Conservation (phyloP, 768 basidiomycete genomes). For the Pholiota microspora region DNA sequence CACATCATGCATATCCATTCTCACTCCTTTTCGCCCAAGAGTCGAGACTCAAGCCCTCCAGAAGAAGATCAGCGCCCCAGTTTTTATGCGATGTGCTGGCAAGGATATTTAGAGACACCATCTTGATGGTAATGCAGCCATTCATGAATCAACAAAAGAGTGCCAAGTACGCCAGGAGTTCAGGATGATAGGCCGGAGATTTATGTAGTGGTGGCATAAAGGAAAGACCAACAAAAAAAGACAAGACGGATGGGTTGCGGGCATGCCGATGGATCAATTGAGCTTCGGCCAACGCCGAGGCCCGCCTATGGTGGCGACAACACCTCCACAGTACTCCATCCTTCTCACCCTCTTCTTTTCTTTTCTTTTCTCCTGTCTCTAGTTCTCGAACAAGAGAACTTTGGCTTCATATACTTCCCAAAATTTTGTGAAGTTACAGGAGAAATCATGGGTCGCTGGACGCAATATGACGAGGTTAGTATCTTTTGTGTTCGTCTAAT, state of each 20-base stretch:
- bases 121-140: not conserved
- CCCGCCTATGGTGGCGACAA: not conserved
- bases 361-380: not conserved
- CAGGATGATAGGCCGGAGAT: not conserved
- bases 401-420: not conserved
- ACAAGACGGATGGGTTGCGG: not conserved
- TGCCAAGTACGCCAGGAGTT: no score
- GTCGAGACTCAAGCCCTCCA: not conserved
- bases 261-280: conserved; percentile 5
- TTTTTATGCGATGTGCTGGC: not conserved
- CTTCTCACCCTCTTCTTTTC: not conserved
- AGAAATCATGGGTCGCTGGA: conserved; percentile 31
- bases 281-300: not conserved
- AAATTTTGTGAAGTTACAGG: not conserved
- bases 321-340: not conserved
- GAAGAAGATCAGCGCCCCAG: not conserved
- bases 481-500: not conserved
- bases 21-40: not conserved
- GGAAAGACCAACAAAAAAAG: not conserved
- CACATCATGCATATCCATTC: not conserved
- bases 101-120: not conserved
- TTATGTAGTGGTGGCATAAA: not conserved
- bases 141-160: no score
- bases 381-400: not conserved
- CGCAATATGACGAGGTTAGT: conserved; percentile 44